Conservation (phyloP, 2,329 filamentous ascomycete genomes). For the Fusarium subglutinans region DNA sequence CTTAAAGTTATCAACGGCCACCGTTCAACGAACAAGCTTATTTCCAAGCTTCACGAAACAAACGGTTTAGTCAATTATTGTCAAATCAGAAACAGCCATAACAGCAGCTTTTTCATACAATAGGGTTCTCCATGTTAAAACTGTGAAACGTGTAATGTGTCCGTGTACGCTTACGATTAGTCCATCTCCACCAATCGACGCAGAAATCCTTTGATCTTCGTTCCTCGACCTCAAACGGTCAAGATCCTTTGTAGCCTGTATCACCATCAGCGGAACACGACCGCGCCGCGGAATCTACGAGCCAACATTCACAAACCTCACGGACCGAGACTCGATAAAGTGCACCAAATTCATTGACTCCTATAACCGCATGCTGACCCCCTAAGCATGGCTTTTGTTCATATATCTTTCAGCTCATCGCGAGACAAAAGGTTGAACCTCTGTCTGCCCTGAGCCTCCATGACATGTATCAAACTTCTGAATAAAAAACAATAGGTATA, state of each 20-base stretch:
- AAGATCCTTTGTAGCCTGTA: not conserved
- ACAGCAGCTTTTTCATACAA: not conserved
- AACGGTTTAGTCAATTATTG: not conserved
- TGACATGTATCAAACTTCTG: constrained; percentile 13
- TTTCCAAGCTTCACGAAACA: not conserved
- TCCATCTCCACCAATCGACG: not conserved
- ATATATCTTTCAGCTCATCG: constrained; percentile 4
- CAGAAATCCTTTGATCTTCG: not conserved
- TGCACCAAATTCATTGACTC: constrained; percentile 23
- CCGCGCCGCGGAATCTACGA: not conserved
- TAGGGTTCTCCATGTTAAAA: not conserved
- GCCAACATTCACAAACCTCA: not conserved
- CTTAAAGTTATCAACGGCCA: not conserved
- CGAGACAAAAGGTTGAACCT: not conserved
- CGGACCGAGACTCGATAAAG: not conserved
- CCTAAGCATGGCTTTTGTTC: constrained; percentile 30
- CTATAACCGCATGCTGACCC: constrained; percentile 2
- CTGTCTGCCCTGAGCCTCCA: not conserved
- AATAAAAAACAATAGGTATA: constrained; percentile 43
- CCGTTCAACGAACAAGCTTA: not conserved
- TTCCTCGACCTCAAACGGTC: not conserved
- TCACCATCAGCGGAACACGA: not conserved
- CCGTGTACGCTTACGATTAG: not conserved
- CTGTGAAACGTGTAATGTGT: not conserved
- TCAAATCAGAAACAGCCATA: not conserved